A percentile compares a stretch with the other conserved stretches of the same genome.
Conservation (phyloP, 2,329 filamentous ascomycete species). For the Stromatinia cepivora region DNA sequence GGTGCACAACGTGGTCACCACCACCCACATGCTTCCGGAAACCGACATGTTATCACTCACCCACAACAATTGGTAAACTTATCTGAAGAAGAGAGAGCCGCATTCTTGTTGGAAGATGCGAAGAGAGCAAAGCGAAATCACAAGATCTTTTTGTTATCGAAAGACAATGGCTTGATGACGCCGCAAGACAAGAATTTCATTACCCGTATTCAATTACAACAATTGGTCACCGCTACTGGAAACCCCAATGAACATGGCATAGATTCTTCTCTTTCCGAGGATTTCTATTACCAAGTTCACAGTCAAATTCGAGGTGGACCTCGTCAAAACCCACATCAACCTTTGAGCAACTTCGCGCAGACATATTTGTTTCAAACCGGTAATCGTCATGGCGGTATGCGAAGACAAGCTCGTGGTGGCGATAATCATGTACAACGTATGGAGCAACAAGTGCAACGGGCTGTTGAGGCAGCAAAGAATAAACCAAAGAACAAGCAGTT, state of each 20-base stretch:
- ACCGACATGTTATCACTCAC: conserved; percentile 60
- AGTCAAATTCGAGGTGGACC: conserved; percentile 89
- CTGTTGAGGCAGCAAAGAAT: conserved; percentile 94
- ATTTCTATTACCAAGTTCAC: conserved; percentile 99
- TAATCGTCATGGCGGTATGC: conserved; percentile 70
- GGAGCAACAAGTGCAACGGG: conserved; percentile 97
- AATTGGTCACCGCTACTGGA: conserved; percentile 88
- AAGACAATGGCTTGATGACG: conserved; percentile 97
- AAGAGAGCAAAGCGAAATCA: conserved; percentile 96
- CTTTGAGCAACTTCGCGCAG: conserved; percentile 93
- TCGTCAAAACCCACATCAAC: conserved; percentile 88
- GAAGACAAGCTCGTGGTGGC: conserved; percentile 76
- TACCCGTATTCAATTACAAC: conserved; percentile 94
- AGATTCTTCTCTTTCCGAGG: conserved; percentile 81
- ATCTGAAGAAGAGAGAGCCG: conserved; percentile 79
- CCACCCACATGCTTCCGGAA: conserved; percentile 43
- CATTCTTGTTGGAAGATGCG: conserved; percentile 85
- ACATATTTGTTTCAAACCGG: conserved; percentile 97
- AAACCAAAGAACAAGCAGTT: conserved; percentile 98
- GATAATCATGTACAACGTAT: conserved; percentile 99
- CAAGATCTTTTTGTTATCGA: conserved; percentile 91
- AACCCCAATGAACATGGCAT: conserved; percentile 77
- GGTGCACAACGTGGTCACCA: conserved; percentile 41
- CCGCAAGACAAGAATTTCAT: conserved; percentile 99
- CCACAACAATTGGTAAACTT: conserved; percentile 74